Evolutionary conservation across 2,329 filamentous ascomycete species (phyloP), one percentile per base, ranked within the genome.

Genomic region (Mycosphaerelloides madeirae): DNA sequence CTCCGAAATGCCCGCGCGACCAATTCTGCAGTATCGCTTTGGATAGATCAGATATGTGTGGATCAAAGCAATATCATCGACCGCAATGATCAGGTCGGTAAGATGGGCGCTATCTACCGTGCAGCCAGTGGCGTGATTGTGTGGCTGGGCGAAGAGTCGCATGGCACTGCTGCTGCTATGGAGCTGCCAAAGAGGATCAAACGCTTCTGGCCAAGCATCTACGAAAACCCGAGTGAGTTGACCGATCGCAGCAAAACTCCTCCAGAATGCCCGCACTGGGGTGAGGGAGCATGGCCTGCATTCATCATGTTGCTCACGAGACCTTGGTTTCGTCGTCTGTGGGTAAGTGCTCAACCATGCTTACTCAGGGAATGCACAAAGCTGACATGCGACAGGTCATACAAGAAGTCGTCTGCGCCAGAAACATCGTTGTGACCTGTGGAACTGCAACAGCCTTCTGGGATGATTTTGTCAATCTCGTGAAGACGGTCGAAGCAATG

Each of bases 31-130:
- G 48, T 51, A 18, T 41, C 42, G 22, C 28, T 54, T 8, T 54
- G 51, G 51, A 46, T 54, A 7, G 50, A 53, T 28, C 48, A 54
- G 31, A 43, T 54, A 38, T 54, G 51, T 28, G 43, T 54, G 11
- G 51, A 54, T 19, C 48, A 54, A 39, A 39, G n/a, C 3, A 47
- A 47, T 16, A 44, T 49, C 31, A 51, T 51, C 25, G 42, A 44
- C 20, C 43, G 43, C 39, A 53, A 53, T 25, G 47, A 49, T 29
- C 47, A 47, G 32, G 48, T 49, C 7, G 31, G 45, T 33, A 54
- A 47, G 32, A 54, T 54, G 51, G 51, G 48, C 13, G 42, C 43
- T 12, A 51, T 51, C 25, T 54, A 44, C 20, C 45, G 43, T 11
- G 45, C 45, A 38, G 48, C 51, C 7, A 41, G 19, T 16, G 46